Base-by-base conservation (phyloP, 441 rosid species). In the Erodium moschatum region DNA sequence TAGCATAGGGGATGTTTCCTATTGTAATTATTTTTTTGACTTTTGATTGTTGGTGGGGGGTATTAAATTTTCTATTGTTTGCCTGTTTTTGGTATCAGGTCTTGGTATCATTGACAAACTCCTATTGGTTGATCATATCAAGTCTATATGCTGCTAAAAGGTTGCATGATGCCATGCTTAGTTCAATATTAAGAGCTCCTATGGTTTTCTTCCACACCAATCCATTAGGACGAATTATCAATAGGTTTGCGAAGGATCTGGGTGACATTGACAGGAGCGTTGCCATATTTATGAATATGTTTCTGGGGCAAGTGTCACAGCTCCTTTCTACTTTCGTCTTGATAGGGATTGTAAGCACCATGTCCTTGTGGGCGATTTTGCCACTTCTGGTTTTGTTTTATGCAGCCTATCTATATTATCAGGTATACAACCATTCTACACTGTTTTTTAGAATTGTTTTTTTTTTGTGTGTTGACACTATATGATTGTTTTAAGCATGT, bases 291-390 rank as follows among this genome's bases (percentile, higher is more conserved):
- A 84, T 80, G 72, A 86, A 92, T 72, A 81, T 95, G 96, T 95
- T 90, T 75, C 80, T 92, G 72, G 86, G 91, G 66, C 89, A 84
- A 73, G 84, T 90, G 33, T 85, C 86, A 29, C 97, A 89, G 86
- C 96, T 95, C 60, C 84, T 95, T 76, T 92, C 99, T 66, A 95
- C 99, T 60, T 82, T 95, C 75, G 84, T 88, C 70, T 85, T 95
- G 76, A 92, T 95, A 64, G 99, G 98, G 66, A 83, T 92, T 74
- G 87, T 95, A 69, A 95, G 97, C 95, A 89, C 98, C 42, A 85
- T 92, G 83, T 95, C 99, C 67, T 80, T 95, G 70, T 95, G 99
- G 99, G 92, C 99, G 76, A 89, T 95, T 81, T 80, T 92, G 98
- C 99, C 99, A 6, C 89, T 92, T 64, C 74, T 95, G 89, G 83